These are phyloP conservation scores for Diaporthe sp. DNA, from an alignment of 2,329 filamentous ascomycete species.

Conservation along the genomic window DNA sequence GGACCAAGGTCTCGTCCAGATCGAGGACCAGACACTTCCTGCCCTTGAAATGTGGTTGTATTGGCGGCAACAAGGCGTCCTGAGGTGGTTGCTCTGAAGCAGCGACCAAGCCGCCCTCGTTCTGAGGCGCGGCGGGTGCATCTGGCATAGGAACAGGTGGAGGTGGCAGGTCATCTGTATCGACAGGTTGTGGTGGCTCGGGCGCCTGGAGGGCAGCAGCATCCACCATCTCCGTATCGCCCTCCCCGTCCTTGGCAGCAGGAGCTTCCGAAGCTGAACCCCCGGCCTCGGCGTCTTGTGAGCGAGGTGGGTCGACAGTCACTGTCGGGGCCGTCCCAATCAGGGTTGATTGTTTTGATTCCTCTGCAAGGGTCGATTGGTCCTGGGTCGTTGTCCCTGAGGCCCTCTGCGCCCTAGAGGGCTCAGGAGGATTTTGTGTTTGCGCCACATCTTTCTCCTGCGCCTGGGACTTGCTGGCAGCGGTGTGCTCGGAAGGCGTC, in stretches of 20 bases:
- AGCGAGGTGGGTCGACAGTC: conserved; percentile 57
- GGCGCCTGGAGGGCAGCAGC: conserved; percentile 58
- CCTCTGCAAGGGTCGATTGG: conserved; percentile 59
- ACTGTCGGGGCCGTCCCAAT: conserved; percentile 55
- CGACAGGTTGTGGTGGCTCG: conserved; percentile 38
- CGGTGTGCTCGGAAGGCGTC: conserved; percentile 66
- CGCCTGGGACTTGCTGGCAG: conserved; percentile 56
- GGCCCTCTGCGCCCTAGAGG: conserved; percentile 58
- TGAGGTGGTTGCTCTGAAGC: conserved; percentile 64
- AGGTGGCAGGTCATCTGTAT: conserved; percentile 58
- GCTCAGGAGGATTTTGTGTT: conserved; percentile 53
- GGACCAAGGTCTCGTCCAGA: conserved; percentile 95
- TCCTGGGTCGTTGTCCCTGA: conserved; percentile 64
- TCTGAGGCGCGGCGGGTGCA: conserved; percentile 52
- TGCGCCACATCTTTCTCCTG: conserved; percentile 65
- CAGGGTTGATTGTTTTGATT: conserved; percentile 62
- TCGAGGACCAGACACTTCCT: conserved; percentile 96
- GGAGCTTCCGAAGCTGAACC: conserved; percentile 36
- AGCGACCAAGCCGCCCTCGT: conserved; percentile 60
- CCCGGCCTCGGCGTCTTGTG: conserved; percentile 38
- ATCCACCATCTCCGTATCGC: conserved; percentile 79
- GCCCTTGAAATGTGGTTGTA: conserved; percentile 83
- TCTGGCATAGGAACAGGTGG: conserved; percentile 61
- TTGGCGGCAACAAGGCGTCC: conserved; percentile 85
- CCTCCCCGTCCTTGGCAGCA: conserved; percentile 63